phyloP scores from a whole-genome alignment of 495 filamentous ascomycete species.

The Neurospora sp. region DNA sequence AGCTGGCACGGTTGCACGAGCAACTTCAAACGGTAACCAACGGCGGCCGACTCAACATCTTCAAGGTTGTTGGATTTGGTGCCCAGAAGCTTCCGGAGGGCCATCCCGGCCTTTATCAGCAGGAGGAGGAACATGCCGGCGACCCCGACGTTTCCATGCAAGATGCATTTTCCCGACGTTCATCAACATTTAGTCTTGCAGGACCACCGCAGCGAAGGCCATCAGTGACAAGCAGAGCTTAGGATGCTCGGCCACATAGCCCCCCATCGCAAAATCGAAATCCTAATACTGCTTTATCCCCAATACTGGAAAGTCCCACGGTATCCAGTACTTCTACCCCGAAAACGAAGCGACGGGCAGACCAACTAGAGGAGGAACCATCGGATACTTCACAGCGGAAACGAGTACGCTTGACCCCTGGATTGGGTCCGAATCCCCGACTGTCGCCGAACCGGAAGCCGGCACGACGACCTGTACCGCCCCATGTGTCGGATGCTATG shows the following conservation, averaged over 20 bases:
- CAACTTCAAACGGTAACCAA: slow-evolving; percentile 70
- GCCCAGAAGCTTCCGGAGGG: slow-evolving; percentile 37
- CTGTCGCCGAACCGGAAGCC: neutral
- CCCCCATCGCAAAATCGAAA: neutral
- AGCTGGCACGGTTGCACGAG: slow-evolving; percentile 77
- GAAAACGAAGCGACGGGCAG: neutral
- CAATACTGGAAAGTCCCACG: neutral
- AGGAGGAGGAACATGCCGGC: slow-evolving; percentile 33
- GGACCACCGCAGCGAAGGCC: slow-evolving; percentile 29
- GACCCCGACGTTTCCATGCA: slow-evolving; percentile 31
- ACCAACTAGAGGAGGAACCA: neutral
- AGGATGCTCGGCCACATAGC: slow-evolving; percentile 12
- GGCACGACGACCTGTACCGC: neutral
- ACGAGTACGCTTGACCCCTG: neutral
- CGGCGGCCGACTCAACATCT: slow-evolving; percentile 45
- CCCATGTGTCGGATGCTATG: neutral
- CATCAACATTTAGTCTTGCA: slow-evolving; percentile 36
- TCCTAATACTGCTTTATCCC: neutral
- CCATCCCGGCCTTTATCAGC: slow-evolving; percentile 23
- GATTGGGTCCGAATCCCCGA: neutral
- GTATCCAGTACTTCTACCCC: neutral
- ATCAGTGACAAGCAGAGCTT: slow-evolving; percentile 34
- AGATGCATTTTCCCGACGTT: slow-evolving; percentile 23
- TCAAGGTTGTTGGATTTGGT: slow-evolving; percentile 37
- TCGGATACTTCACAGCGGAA: neutral